These are phyloP conservation scores for Dothidotthia symphoricarpi DNA, from an alignment of 2,329 filamentous ascomycete species.

Conservation along the genomic window DNA sequence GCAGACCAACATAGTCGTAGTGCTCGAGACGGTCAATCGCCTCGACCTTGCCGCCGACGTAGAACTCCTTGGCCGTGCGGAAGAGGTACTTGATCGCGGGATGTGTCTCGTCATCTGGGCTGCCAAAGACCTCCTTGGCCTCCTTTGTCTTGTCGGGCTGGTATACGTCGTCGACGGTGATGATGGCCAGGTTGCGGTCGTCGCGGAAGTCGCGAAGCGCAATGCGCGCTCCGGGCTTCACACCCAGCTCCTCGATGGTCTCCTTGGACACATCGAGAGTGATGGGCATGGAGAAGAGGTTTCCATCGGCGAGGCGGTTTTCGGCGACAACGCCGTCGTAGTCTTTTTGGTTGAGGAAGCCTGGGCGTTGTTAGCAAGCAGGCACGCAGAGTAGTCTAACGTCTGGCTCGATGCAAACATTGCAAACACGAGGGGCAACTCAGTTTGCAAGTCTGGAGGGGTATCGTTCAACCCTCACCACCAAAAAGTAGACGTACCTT, in stretches of 20 bases:
- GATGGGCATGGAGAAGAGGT: conserved; percentile 95
- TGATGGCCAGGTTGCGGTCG: conserved; percentile 91
- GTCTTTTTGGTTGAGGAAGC: conserved; percentile 96
- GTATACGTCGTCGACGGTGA: conserved; percentile 95
- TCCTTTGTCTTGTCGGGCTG: conserved; percentile 93
- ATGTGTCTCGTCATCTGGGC: conserved; percentile 70
- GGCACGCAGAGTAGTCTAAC: conserved; percentile 1
- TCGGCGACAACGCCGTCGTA: conserved; percentile 92
- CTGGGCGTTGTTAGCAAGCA: conserved; percentile 48
- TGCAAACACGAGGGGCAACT: conserved; percentile 30
- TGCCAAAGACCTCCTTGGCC: conserved; percentile 91
- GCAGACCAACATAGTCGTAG: conserved; percentile 96
- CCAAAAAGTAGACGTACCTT: conserved; percentile 63
- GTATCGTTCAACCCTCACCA: conserved; percentile 5
- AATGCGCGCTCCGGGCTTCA: conserved; percentile 78
- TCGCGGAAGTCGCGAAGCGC: conserved; percentile 94
- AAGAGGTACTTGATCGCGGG: conserved; percentile 90
- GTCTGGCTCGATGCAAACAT: conserved; percentile 16
- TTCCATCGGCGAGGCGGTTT: conserved; percentile 81
- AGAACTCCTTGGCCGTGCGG: conserved; percentile 77
- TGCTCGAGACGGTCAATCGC: conserved; percentile 94
- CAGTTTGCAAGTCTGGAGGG: too few relatives aligned
- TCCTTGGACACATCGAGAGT: conserved; percentile 80
- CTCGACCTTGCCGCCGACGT: conserved; percentile 93
- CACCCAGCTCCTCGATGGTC: conserved; percentile 69